These are phyloP conservation scores for Verticillium klebahnii DNA, from an alignment of 2,329 filamentous ascomycete species.

Conservation along the genomic window DNA sequence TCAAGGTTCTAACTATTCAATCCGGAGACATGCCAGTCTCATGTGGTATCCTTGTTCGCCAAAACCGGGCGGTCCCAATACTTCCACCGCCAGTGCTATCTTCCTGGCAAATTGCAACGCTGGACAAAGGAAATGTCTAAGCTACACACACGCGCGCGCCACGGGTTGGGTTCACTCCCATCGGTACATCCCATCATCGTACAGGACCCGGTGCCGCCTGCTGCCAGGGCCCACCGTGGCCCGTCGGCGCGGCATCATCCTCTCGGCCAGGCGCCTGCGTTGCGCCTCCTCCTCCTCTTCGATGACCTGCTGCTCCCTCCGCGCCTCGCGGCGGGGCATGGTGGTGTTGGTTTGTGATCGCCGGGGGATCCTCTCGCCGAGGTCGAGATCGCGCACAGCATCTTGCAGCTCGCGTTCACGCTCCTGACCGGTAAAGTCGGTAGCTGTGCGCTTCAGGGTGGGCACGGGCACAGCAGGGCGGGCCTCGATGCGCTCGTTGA, in stretches of 20 bases:
- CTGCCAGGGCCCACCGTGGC: slow-evolving; percentile 30
- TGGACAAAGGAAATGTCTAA: neutral
- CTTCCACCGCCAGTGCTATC: neutral
- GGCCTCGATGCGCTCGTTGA: slow-evolving; percentile 36
- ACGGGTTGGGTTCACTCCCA: slow-evolving; percentile 29
- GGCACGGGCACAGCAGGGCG: slow-evolving; percentile 26
- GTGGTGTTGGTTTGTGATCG: neutral
- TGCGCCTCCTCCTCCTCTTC: slow-evolving; percentile 33
- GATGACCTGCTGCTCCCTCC: slow-evolving; percentile 25
- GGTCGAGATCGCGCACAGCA: slow-evolving; percentile 24
- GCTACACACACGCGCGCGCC: neutral
- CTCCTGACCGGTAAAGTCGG: slow-evolving; percentile 6
- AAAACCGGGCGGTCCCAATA: neutral
- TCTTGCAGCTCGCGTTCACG: slow-evolving; percentile 29
- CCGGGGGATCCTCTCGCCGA: slow-evolving; percentile 16
- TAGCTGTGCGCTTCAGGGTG: slow-evolving; percentile 6
- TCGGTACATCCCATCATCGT: slow-evolving; percentile 33
- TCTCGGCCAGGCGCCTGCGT: slow-evolving; percentile 32
- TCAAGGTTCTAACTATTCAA: neutral
- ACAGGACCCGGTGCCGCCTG: slow-evolving; percentile 28
- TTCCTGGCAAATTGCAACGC: neutral
- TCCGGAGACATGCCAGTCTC: neutral
- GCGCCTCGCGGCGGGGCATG: slow-evolving; percentile 15
- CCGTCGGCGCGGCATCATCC: slow-evolving; percentile 32
- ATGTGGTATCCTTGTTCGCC: neutral